Evolutionary conservation across 2,329 filamentous ascomycete species (phyloP).

Genomic region (Aspergillus pseudotamarii): DNA sequence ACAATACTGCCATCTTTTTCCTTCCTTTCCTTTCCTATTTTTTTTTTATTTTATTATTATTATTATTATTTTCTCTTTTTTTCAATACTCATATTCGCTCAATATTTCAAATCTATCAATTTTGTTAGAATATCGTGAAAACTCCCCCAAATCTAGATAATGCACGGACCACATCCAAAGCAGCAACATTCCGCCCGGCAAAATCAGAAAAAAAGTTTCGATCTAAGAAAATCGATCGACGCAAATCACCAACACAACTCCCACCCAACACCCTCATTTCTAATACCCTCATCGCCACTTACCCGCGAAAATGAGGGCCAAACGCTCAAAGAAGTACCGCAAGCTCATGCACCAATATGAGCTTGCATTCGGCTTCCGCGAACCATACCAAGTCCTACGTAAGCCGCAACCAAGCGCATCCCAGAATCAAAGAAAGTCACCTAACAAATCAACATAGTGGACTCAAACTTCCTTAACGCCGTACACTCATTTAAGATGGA

Average conservation of each 20-base stretch:
- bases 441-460: slow-evolving; percentile 57
- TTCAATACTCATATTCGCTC: background rate
- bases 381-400: slow-evolving; percentile 89
- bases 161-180: slow-evolving; percentile 32
- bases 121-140: background rate
- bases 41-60: too few relatives aligned
- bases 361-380: slow-evolving; percentile 84
- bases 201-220: slow-evolving; percentile 27
- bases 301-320: slow-evolving; percentile 63
- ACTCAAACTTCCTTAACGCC: slow-evolving; percentile 82
- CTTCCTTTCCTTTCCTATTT: too few relatives aligned
- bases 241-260: slow-evolving; percentile 11
- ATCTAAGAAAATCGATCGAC: slow-evolving; percentile 31
- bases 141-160: background rate
- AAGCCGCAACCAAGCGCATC: slow-evolving; percentile 27
- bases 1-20: background rate
- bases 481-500: slow-evolving; percentile 88
- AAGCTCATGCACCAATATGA: slow-evolving; percentile 95
- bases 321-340: slow-evolving; percentile 72
- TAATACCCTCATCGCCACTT: slow-evolving; percentile 10
- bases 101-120: background rate
- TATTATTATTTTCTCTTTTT: background rate
- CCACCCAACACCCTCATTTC: slow-evolving; percentile 12
- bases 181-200: slow-evolving; percentile 35
- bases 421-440: background rate